Evolutionary conservation across 371 early-diverging fungal species (phyloP), one percentile per base, ranked within the genome.

Genomic region (Circinella umbellata): DNA sequence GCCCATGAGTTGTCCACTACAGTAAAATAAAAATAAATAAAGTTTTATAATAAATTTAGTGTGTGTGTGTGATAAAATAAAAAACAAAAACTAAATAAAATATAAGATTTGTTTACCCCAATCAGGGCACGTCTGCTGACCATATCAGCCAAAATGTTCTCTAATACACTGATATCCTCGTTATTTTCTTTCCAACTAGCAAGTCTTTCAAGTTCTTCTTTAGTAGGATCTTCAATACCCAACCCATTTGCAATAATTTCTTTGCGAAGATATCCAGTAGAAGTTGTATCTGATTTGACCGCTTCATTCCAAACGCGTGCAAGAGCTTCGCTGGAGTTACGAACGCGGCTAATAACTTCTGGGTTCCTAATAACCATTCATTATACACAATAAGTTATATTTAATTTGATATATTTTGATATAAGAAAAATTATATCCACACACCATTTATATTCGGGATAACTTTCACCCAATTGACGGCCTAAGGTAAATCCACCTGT

Each of bases 381-480:
- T 20, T n/a, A n/a, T 4, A 46, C 27, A 4, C 4, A 35, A 1
- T 61, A 5, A 34, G 57, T 17, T 54, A 27, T 27, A 27, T 1
- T 0, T 27, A 27, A 27, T 27, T 27, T 27, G 2, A 27, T 27
- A 27, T 27, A 27, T 27, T 27, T 27, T 27, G 27, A 27, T 27
- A 27, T 1, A 4, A 27, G 63, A 7, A 42, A 64, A 27, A 51
- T n/a, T 38, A 27, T 27, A 27, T 27, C 27, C 2, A 42, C 42
- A 39, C 69, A 78, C 93, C 93, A 93, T 66, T 76, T 69, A 72
- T 94, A 94, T 35, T 82, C 88, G 15, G 94, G 93, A 69, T 92
- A 93, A 18, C 48, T 75, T 11, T 78, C 64, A 14, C 74, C 78
- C 48, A 82, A 69, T 73, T 88, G 87, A 65, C 85, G 79, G 60